phyloP scores from a whole-genome alignment of 768 basidiomycete species.

The Russula vinacea region DNA sequence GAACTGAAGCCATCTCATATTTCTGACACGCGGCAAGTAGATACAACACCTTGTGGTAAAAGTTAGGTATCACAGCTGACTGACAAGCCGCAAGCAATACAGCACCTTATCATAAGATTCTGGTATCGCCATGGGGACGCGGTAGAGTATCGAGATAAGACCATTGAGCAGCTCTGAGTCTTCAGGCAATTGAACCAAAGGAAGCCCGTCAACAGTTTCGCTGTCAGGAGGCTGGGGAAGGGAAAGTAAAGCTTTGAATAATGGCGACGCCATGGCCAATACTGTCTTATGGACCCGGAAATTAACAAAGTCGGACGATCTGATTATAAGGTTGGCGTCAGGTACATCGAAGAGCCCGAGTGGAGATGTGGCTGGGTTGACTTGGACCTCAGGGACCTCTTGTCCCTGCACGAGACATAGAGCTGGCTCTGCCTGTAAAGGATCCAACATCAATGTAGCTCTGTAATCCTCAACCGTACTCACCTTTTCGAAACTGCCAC shows the following conservation, averaged over 20 bases:
- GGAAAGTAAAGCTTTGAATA: neutral
- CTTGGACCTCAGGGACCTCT: neutral
- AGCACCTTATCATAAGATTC: neutral
- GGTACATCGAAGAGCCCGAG: neutral
- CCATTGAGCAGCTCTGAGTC: neutral
- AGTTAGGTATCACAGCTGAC: no score
- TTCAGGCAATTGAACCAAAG: neutral
- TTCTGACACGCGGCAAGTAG: conserved; percentile 30
- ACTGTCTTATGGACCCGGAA: conserved; percentile 12
- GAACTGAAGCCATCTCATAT: conserved; percentile 30
- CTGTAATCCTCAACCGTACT: no score
- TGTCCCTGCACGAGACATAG: neutral
- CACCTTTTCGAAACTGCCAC: no score
- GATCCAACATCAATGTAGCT: no score
- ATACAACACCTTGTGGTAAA: neutral
- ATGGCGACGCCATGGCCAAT: conserved; percentile 6
- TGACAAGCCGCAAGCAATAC: neutral
- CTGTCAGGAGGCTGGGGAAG: neutral
- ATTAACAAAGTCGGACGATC: neutral
- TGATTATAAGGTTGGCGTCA: neutral
- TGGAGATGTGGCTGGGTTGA: neutral
- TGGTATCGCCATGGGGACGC: conserved; percentile 1
- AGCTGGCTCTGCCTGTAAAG: no score
- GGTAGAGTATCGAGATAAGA: conserved; percentile 16
- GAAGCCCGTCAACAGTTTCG: conserved; percentile 10